Conservation (phyloP, 495 filamentous ascomycete genomes). For the Baudoinia panamericana region DNA sequence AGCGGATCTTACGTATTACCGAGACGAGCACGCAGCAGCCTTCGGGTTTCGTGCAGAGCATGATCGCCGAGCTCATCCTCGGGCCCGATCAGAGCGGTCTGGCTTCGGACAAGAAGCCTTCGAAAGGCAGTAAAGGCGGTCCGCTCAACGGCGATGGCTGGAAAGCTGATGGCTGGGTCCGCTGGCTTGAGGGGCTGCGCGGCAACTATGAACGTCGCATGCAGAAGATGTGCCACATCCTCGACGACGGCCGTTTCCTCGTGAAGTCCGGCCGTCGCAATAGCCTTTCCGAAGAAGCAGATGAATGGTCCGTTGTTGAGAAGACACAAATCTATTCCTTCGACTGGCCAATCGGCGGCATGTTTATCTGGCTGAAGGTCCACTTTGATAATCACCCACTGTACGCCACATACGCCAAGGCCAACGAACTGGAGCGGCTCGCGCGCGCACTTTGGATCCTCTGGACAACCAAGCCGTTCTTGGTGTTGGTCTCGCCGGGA, state of each 20-base stretch:
- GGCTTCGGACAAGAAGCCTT: conserved; percentile 24
- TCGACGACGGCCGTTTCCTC: conserved; percentile 51
- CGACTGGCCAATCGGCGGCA: conserved; percentile 64
- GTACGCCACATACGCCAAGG: conserved; percentile 26
- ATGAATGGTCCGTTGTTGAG: conserved; percentile 55
- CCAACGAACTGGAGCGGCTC: conserved; percentile 33
- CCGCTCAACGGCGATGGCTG: conserved; percentile 43
- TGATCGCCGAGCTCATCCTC: conserved; percentile 66
- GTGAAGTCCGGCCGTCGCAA: conserved; percentile 36
- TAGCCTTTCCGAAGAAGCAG: conserved; percentile 28
- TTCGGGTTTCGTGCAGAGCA: conserved; percentile 71
- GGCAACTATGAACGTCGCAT: conserved; percentile 73
- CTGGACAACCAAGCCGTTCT: conserved; percentile 52
- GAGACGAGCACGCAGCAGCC: conserved; percentile 71
- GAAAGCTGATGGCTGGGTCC: conserved; percentile 75
- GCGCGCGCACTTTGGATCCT: conserved; percentile 57
- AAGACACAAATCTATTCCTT: conserved; percentile 61
- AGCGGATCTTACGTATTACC: conserved; percentile 57
- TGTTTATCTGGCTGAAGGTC: conserved; percentile 78
- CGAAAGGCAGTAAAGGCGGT: conserved; percentile 29
- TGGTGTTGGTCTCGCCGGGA: conserved; percentile 55
- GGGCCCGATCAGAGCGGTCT: conserved; percentile 34
- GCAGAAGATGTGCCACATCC: conserved; percentile 54
- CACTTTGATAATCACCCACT: conserved; percentile 61
- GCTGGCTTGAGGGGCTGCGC: conserved; percentile 74